Base-by-base conservation (phyloP, 1,284 basidiomycete genomes). In the Rhodotorula sp. region DNA sequence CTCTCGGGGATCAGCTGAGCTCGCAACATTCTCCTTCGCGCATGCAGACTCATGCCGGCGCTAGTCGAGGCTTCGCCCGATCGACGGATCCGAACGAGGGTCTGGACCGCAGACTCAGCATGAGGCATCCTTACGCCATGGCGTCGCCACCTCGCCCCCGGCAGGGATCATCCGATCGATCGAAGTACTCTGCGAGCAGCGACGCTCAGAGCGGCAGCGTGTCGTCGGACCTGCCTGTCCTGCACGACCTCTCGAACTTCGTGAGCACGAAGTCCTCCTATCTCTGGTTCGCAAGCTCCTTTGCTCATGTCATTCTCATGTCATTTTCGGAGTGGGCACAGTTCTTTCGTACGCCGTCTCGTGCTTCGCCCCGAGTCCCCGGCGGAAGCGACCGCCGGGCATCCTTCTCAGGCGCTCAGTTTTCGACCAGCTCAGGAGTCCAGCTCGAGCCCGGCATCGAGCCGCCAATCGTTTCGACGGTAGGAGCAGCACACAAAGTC, bases 1-100 rank as follows among this genome's bases (percentile, higher is more conserved):
- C 64, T 0, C 65, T 70, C 29, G 69, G 64, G 26, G 53, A 58
- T 45, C 53, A 69, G 8, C 56, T 69, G 6, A 59, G 29, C 22
- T 42, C 10, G 37, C 37, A 42, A 12, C 8, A 42, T 12, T 42
- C 37, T 10, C 37, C 37, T 42, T 42, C 37, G 37, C 37, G 37
- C 10, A 2, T 12, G 37, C 37, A 42, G 37, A 42, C 10, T 10
- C 37, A 8, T 42, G 37, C 8, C 10, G 37, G 7, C 8, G 10
- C 37, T 42, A 10, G 37, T 42, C 37, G 12, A 14, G 37, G 10
- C 37, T 42, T 42, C 10, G 37, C 37, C 10, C 10, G 14, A 12
- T 12, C 37, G 10, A 12, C 37, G 14, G 37, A 42, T 42, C 37
- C 37, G 37, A 42, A 42, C 37, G 37, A 42, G 37, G 8, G 14